Percentiles rank a stretch among this genome's conserved stretches.
Conservation (phyloP, 2,329 filamentous ascomycete genomes). For the Scortechinia acanthostroma region DNA sequence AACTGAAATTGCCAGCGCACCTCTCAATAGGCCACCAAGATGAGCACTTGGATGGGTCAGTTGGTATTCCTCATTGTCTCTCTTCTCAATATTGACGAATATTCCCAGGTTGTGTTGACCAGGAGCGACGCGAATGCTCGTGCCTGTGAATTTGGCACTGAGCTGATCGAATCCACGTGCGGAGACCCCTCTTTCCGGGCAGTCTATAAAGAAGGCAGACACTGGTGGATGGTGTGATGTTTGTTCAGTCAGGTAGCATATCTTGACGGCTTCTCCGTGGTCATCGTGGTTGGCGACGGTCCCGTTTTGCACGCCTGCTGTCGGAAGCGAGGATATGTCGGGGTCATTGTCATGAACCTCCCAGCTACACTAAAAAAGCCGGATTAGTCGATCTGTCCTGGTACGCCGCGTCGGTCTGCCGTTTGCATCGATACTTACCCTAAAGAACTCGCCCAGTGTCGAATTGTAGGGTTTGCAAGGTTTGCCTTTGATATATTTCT, state of each 20-base stretch:
- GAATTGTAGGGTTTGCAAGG: slow-evolving; percentile 99
- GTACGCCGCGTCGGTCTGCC: neutral
- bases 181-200: slow-evolving; percentile 80
- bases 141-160: slow-evolving; percentile 94
- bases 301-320: slow-evolving; percentile 36
- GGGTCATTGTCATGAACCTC: slow-evolving; percentile 76
- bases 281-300: slow-evolving; percentile 40
- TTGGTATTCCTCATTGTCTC: slow-evolving; percentile 84
- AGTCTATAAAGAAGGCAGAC: slow-evolving; percentile 89
- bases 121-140: slow-evolving; percentile 82
- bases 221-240: slow-evolving; percentile 96
- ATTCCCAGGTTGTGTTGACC: slow-evolving; percentile 93
- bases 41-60: slow-evolving; percentile 91
- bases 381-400: slow-evolving; percentile 2
- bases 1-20: slow-evolving; percentile 82
- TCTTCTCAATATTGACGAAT: slow-evolving; percentile 77
- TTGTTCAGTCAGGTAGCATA: slow-evolving; percentile 94
- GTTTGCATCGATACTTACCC: slow-evolving; percentile 44
- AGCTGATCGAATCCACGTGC: slow-evolving; percentile 93
- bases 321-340: slow-evolving; percentile 32
- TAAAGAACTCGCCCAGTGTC: slow-evolving; percentile 91
- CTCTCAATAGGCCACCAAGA: slow-evolving; percentile 78
- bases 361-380: slow-evolving; percentile 82
- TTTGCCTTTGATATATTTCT: slow-evolving; percentile 94
- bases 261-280: slow-evolving; percentile 48